Base-by-base conservation (phyloP, 805 yeast species). In the Sungouiozyma intestinalis region DNA sequence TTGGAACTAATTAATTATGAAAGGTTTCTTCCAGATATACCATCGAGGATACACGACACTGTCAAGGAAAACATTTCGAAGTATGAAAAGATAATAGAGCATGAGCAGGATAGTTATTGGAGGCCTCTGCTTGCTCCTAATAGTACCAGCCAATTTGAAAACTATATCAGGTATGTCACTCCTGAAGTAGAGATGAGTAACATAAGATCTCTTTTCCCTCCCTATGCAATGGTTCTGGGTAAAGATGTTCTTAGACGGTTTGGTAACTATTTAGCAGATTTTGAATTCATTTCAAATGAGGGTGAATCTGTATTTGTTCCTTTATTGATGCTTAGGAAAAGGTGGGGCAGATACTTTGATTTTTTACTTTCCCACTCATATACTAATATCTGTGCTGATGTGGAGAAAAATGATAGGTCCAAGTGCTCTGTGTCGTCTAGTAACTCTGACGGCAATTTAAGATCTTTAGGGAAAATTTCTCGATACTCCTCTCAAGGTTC, bases 291-390 rank as follows among this genome's bases (percentile, higher is more conserved):
- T 9, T 73, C 84, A 1, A 67, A 74, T 14, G 84, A 77, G 48
- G 90, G 88, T 3, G 79, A 76, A 39, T 62, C 78, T 15, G 67
- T 81, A 14, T 76, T 81, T 0, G 77, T 79, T 8, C 81, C 88
- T 0, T 47, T 77, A 39, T 68, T 66, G 46, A 63, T 83, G 3
- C 66, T 84, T 40, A 69, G 83, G 48, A 80, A 77, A 49, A 67
- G 94, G 53, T 84, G 94, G 94, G 92, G 92, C 0, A 60, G 74
- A 31, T 79, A 74, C 45, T 84, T 84, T 53, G 79, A 79, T 47
- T 69, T 71, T 47, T 50, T 82, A 18, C 56, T 83, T 29, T 68
- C 86, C 0, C 71, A 72, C 50, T 83, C 81, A 1, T 82, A 81
- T 55, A 76, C 82, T 1, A 66, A 74, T 43, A 79, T 84, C 8